phyloP scores from a whole-genome alignment of 192 early-diverging fungal genomes.

The Fimicolochytrium jonesii region DNA sequence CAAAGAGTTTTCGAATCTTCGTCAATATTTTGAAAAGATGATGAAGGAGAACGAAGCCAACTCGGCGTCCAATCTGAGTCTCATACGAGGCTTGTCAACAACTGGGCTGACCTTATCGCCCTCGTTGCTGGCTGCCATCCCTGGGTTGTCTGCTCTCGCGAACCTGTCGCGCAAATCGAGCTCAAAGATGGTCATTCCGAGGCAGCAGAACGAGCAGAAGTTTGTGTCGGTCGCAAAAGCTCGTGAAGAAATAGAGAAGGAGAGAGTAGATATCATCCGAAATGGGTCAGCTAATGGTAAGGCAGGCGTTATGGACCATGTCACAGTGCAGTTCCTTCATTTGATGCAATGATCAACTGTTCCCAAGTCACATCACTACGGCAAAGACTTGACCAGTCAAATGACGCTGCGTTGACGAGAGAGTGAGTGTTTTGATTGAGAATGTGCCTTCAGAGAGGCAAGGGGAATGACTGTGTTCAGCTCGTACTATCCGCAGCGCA shows the following conservation, averaged over 20 bases:
- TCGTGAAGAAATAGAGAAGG: not conserved
- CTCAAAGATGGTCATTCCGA: too few relatives aligned
- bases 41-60: conserved; percentile 35
- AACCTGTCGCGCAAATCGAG: too few relatives aligned
- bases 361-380: conserved; percentile 45
- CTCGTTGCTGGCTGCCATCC: conserved; percentile 34
- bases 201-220: too few relatives aligned
- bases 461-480: too few relatives aligned
- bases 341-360: not conserved
- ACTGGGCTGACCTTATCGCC: conserved; percentile 22
- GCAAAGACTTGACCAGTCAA: conserved; percentile 59
- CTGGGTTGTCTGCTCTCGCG: conserved; percentile 25
- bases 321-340: not conserved
- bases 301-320: not conserved
- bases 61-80: not conserved
- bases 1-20: conserved; percentile 78
- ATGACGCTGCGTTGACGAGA: conserved; percentile 54
- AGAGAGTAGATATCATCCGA: not conserved
- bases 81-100: conserved; percentile 15
- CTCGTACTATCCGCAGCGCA: conserved; percentile 73
- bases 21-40: conserved; percentile 79
- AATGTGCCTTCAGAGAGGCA: conserved; percentile 2
- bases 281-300: not conserved
- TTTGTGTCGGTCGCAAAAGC: too few relatives aligned
- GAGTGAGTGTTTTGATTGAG: too few relatives aligned